Conservation (phyloP, 2,329 filamentous ascomycete genomes). For the Aspergillus terreus region DNA sequence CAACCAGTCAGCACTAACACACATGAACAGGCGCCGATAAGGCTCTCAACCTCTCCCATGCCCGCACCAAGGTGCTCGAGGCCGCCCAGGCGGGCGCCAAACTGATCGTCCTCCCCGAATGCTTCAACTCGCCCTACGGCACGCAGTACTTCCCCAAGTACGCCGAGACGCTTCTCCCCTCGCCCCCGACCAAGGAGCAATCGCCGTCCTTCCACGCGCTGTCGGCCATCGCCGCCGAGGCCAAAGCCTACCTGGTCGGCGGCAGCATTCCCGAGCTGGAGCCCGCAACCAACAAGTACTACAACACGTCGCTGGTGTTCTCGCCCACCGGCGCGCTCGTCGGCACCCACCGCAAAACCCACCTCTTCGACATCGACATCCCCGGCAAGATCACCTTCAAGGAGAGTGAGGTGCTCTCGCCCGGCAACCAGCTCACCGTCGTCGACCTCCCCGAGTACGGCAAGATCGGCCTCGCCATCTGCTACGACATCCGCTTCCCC, state of each 20-base stretch:
- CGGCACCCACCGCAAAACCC: slow-evolving; percentile 87
- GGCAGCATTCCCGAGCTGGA: slow-evolving; percentile 88
- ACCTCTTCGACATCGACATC: slow-evolving; percentile 97
- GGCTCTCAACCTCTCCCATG: slow-evolving; percentile 73
- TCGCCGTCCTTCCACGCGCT: slow-evolving; percentile 85
- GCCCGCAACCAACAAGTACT: slow-evolving; percentile 65
- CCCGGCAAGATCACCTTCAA: slow-evolving; percentile 89
- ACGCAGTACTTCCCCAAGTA: slow-evolving; percentile 87
- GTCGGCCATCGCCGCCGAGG: slow-evolving; percentile 72
- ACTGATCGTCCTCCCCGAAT: slow-evolving; percentile 91
- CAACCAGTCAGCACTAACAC: slow-evolving; percentile 2
- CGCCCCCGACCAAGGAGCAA: slow-evolving; percentile 65
- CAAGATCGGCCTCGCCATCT: slow-evolving; percentile 83
- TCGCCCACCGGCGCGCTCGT: slow-evolving; percentile 72
- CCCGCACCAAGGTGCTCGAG: slow-evolving; percentile 76
- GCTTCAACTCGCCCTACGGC: slow-evolving; percentile 98
- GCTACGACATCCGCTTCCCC: slow-evolving; percentile 96
- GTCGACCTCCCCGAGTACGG: slow-evolving; percentile 87
- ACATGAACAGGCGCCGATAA: slow-evolving; percentile 66
- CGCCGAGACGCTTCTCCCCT: slow-evolving; percentile 80
- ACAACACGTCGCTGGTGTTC: slow-evolving; percentile 89
- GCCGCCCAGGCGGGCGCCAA: slow-evolving; percentile 73
- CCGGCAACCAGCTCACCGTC: slow-evolving; percentile 80
- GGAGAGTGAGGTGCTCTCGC: slow-evolving; percentile 82
- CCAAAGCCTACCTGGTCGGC: slow-evolving; percentile 76